Base-by-base conservation (phyloP, 2,329 filamentous ascomycete genomes). In the Raffaelea arxii region DNA sequence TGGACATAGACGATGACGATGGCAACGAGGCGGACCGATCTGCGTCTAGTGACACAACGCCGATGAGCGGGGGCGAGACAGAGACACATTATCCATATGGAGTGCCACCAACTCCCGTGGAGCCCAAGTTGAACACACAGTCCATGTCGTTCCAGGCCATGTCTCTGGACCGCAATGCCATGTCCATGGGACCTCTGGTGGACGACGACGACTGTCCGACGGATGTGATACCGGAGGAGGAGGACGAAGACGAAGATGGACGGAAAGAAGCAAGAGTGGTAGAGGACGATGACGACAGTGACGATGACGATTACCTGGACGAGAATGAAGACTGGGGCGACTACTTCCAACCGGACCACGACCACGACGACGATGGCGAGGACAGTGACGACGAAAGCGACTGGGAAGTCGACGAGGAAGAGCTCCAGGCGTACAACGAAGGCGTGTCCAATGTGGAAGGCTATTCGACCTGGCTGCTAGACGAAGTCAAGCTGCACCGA, bases 401-500 rank as follows among this genome's bases (percentile, higher is more conserved):
- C 24, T 56, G 53, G 54, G 44, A 50, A 10, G 48, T 53, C 6
- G 52, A 54, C 38, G 44, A 30, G 9, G 47, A 51, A 21, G 51
- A 51, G 41, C 50, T 51, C 11, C 6, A 19, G n/a, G 51, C 52
- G 3, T 57, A 57, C 44, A 42, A 51, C n/a, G 35, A 50, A 16
- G 47, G 49, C 22, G 46, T 53, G 4, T 36, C 25, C 3, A 25
- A 27, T 1, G 50, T 55, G 12, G 46, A 46, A 2, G 54, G 51
- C 25, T 55, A 56, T 35, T 46, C 54, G 6, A 22, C 35, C 4
- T 65, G 62, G 62, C 60, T 59, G n/a, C 46, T 36, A 6, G 58
- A 62, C 35, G 60, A 64, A 43, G 50, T 46, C 12, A 57, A 53
- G 18, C 51, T 64, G 19, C 62, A 65, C 53, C 60, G 58, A 38